Evolutionary conservation across 2,329 filamentous ascomycete species (phyloP).

Genomic region (Thyridium curvatum): DNA sequence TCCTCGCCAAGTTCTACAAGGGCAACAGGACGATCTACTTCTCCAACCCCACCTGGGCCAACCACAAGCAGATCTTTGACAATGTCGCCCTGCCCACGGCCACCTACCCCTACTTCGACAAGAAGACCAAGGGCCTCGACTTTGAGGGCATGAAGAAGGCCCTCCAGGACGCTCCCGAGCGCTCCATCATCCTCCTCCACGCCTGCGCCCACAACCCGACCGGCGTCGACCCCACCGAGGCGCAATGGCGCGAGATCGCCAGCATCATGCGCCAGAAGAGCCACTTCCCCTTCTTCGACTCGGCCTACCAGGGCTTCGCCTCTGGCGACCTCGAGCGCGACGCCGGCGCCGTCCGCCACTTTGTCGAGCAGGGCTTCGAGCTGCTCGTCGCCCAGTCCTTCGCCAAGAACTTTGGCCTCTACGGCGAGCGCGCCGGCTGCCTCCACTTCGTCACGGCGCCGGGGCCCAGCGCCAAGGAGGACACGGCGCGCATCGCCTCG

Average conservation of each 20-base stretch:
- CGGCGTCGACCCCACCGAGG: conserved; percentile 86
- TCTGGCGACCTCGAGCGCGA: conserved; percentile 82
- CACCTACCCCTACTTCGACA: conserved; percentile 90
- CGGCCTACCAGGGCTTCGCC: conserved; percentile 95
- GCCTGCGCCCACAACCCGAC: conserved; percentile 98
- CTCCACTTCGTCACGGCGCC: conserved; percentile 88
- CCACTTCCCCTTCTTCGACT: conserved; percentile 98
- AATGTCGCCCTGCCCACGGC: conserved; percentile 77
- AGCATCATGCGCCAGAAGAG: conserved; percentile 66
- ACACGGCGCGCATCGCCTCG: conserved; percentile 62
- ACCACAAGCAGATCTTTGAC: conserved; percentile 97
- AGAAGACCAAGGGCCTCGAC: conserved; percentile 83
- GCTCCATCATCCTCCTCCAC: conserved; percentile 85
- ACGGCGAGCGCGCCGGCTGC: conserved; percentile 91
- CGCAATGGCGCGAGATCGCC: conserved; percentile 92
- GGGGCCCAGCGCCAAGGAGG: conserved; percentile 53
- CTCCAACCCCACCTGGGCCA: conserved; percentile 94
- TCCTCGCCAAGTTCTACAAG: conserved; percentile 86
- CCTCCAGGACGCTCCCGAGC: conserved; percentile 64
- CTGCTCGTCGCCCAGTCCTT: conserved; percentile 88
- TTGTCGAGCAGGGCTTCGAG: conserved; percentile 86
- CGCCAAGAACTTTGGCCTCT: conserved; percentile 96
- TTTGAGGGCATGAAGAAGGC: conserved; percentile 79
- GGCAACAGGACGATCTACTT: conserved; percentile 75
- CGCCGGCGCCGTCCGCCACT: conserved; percentile 86